A percentile compares a stretch with the other conserved stretches of the same genome.
Evolutionary conservation across 116 monocot genomes (phyloP).

Genomic region (Zostera marina): DNA sequence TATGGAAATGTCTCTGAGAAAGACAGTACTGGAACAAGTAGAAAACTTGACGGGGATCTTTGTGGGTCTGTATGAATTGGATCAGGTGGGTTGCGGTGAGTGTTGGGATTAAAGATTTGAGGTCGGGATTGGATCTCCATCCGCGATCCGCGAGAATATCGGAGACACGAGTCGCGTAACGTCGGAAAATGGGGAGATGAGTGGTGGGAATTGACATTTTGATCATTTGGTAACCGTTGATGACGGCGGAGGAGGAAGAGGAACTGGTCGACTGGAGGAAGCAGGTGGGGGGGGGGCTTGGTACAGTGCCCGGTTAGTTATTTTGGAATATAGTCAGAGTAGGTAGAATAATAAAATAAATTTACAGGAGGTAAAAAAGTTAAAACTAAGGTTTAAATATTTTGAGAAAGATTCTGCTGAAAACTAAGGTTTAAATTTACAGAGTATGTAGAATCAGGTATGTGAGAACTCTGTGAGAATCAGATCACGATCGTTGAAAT

Average conservation of each 20-base stretch:
- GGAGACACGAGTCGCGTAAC: conserved; percentile 6
- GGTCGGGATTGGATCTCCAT: conserved; percentile 32
- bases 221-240: not conserved
- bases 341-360: too few species aligned
- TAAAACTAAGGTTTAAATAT: too few species aligned
- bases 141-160: conserved; percentile 22
- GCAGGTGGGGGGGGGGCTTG: too few species aligned
- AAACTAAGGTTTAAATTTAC: too few species aligned
- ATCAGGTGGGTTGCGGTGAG: conserved; percentile 21
- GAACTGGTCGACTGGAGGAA: too few species aligned
- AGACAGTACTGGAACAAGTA: conserved; percentile 31
- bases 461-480: too few species aligned
- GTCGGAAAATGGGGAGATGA: not conserved
- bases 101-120: conserved; percentile 19
- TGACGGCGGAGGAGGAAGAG: not conserved
- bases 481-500: too few species aligned
- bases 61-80: conserved; percentile 23
- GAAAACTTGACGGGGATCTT: conserved; percentile 10
- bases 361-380: too few species aligned
- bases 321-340: too few species aligned
- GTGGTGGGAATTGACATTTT: not conserved
- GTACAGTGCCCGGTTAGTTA: too few species aligned
- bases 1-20: conserved; percentile 32
- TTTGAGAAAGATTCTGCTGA: too few species aligned
- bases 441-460: too few species aligned